Evolutionary conservation across 768 basidiomycete species (phyloP).

Genomic region (Amanita phalloides): DNA sequence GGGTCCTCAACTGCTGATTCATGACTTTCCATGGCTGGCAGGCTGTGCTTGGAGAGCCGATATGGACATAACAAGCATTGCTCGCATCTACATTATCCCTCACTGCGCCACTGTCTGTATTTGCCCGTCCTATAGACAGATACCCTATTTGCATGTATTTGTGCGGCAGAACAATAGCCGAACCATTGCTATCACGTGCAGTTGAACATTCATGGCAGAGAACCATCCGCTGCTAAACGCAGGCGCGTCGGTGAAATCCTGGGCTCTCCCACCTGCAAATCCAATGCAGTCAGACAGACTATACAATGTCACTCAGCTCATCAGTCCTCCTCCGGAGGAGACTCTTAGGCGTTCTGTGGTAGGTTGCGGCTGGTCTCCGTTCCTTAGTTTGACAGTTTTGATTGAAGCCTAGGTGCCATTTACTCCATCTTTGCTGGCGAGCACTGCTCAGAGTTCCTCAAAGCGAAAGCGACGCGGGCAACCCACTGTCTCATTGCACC

Average conservation of each 20-base stretch:
- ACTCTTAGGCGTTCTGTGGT: slow-evolving; percentile 21
- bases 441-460: slow-evolving; percentile 6
- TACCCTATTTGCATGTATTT: not conserved
- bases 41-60: not conserved
- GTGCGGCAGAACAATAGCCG: not conserved
- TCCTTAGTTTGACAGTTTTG: slow-evolving; percentile 6
- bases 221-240: slow-evolving; percentile 2
- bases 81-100: not conserved
- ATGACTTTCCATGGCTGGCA: not conserved
- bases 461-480: slow-evolving; percentile 9
- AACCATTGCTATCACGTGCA: slow-evolving; percentile 11
- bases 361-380: slow-evolving; percentile 6
- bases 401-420: slow-evolving; percentile 11
- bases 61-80: not conserved
- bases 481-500: slow-evolving; percentile 11
- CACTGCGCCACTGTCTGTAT: not conserved
- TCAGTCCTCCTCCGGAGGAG: slow-evolving; percentile 60
- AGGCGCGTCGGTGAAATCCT: not conserved
- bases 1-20: not conserved
- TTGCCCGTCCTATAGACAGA: too few relatives aligned
- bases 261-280: not conserved
- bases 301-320: slow-evolving; percentile 21
- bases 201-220: slow-evolving; percentile 9
- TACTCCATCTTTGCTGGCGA: slow-evolving; percentile 15
- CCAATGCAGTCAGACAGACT: slow-evolving; percentile 14